Evolutionary conservation across 176 grass and related monocot genomes (phyloP).

Genomic region (Rhynchospora breviuscula): DNA sequence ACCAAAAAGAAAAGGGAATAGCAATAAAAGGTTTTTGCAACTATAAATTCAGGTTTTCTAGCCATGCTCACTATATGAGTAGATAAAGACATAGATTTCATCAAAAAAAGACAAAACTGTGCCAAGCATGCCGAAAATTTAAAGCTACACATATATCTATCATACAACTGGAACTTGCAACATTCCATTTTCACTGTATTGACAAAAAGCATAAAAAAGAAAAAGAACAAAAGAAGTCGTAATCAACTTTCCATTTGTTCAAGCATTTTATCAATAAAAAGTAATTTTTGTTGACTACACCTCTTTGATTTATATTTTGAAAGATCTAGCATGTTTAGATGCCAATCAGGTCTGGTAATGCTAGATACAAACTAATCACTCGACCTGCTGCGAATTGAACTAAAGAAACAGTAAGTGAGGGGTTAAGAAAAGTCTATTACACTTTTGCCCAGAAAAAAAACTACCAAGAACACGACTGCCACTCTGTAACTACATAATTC

Average conservation of each 20-base stretch:
- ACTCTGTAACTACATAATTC: neutral
- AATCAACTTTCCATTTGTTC: neutral
- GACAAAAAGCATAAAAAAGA: neutral
- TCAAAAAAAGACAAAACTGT: neutral
- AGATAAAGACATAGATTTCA: neutral
- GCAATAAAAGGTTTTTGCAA: neutral
- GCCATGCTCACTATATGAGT: neutral
- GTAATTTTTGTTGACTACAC: neutral
- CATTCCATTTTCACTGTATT: neutral
- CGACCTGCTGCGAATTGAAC: neutral
- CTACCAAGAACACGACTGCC: neutral
- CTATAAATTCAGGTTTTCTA: neutral
- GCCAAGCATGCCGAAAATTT: neutral
- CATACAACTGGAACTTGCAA: neutral
- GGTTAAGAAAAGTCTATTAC: neutral
- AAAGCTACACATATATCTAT: neutral
- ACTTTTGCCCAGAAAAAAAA: neutral
- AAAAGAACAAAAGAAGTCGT: neutral
- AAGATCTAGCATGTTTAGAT: neutral
- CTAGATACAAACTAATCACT: neutral
- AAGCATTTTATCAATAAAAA: neutral
- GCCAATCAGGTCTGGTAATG: neutral
- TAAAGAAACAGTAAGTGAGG: neutral
- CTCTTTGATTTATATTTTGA: neutral
- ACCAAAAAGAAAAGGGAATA: neutral